phyloP scores from a whole-genome alignment of 2,329 filamentous ascomycete species.

The Myriosclerotinia duriaeana region DNA sequence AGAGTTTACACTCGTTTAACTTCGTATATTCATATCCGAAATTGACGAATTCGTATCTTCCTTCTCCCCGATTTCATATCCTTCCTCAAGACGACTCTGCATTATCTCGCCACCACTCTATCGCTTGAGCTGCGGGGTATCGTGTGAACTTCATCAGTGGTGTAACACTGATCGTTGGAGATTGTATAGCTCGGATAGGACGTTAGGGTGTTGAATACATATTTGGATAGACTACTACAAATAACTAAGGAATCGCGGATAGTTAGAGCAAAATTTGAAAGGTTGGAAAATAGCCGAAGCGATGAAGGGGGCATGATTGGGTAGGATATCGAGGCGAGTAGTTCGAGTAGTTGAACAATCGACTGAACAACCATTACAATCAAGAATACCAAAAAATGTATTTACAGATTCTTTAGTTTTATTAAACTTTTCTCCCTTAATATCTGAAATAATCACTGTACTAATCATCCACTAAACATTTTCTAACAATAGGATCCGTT shows the following conservation, averaged over 20 bases:
- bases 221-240: no score
- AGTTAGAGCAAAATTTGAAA: no score
- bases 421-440: not conserved
- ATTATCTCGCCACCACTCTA: conserved; percentile 28
- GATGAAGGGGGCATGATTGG: no score
- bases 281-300: no score
- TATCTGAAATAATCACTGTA: no score
- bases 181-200: not conserved
- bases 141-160: not conserved
- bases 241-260: no score
- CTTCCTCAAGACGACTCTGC: not conserved
- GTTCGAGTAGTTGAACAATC: not conserved
- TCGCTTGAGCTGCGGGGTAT: conserved; percentile 26
- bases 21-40: no score
- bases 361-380: not conserved
- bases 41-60: no score
- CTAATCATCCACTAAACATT: not conserved
- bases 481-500: not conserved
- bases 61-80: no score
- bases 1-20: no score
- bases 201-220: not conserved
- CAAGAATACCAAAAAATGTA: not conserved
- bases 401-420: not conserved
- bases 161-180: not conserved
- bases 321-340: not conserved